Conservation (phyloP, 306 rosid genomes). For the Citrullus colocynthis region DNA sequence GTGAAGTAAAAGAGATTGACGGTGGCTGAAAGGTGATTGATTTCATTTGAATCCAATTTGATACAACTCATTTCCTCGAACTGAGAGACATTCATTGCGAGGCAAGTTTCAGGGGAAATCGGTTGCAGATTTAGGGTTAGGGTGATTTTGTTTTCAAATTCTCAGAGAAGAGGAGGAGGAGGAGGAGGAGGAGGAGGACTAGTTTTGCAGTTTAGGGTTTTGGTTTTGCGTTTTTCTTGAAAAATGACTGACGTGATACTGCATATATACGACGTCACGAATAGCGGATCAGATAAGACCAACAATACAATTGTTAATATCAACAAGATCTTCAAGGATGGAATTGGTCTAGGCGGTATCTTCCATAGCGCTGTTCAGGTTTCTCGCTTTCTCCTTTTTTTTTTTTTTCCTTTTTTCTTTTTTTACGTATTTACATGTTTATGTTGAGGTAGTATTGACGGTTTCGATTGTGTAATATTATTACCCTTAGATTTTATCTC, state of each 20-base stretch:
- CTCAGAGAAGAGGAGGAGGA: not conserved
- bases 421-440: not conserved
- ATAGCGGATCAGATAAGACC: slow-evolving; percentile 97
- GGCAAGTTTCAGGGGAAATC: not conserved
- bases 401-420: not conserved
- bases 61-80: not conserved
- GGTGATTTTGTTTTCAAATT: not conserved
- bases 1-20: not conserved
- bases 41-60: not conserved
- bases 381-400: not conserved
- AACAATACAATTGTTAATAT: slow-evolving; percentile 86
- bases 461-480: not conserved
- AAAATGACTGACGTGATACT: slow-evolving; percentile 71
- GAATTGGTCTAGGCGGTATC: slow-evolving; percentile 94
- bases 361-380: slow-evolving; percentile 99
- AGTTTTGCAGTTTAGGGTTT: slow-evolving; percentile 2
- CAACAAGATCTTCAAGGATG: slow-evolving; percentile 98
- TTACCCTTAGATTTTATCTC: not conserved
- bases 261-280: slow-evolving; percentile 89
- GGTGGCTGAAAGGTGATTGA: not conserved
- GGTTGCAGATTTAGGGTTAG: slow-evolving; percentile 6
- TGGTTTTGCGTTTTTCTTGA: slow-evolving; percentile 13
- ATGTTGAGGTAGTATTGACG: not conserved
- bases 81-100: not conserved
- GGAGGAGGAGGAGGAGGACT: not conserved